Evolutionary conservation across 192 early-diverging fungal species (phyloP).

Genomic region (Coemansia sp.): DNA sequence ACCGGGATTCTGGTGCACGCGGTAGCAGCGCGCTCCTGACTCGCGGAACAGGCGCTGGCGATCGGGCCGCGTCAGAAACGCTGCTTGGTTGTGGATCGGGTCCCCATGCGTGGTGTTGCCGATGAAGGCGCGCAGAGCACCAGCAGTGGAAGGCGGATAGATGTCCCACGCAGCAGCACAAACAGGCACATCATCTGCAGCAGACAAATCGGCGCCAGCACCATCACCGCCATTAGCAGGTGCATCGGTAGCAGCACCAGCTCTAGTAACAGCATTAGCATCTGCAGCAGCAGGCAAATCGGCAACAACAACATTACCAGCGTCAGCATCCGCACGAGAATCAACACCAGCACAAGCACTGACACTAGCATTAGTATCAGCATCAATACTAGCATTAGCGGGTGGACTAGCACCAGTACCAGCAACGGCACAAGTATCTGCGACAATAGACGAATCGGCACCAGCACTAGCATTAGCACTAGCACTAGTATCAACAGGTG

Average conservation of each 20-base stretch:
- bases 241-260: too few relatives aligned
- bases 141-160: constrained; percentile 47
- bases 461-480: too few relatives aligned
- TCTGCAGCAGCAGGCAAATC: neutral
- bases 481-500: neutral
- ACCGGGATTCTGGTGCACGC: constrained; percentile 67
- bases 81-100: constrained; percentile 69
- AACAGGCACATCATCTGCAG: neutral
- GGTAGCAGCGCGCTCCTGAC: constrained; percentile 53
- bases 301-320: neutral
- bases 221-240: neutral
- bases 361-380: too few relatives aligned
- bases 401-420: too few relatives aligned
- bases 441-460: too few relatives aligned
- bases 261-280: too few relatives aligned
- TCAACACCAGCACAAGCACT: too few relatives aligned
- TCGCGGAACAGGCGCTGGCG: constrained; percentile 40
- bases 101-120: constrained; percentile 30
- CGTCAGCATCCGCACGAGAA: neutral
- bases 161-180: constrained; percentile 71
- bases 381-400: too few relatives aligned
- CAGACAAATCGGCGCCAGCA: neutral
- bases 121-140: constrained; percentile 47
- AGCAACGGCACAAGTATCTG: too few relatives aligned
- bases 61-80: constrained; percentile 58